Evolutionary conservation across 2,329 filamentous ascomycete species (phyloP).

Genomic region (Penicillium sp.): DNA sequence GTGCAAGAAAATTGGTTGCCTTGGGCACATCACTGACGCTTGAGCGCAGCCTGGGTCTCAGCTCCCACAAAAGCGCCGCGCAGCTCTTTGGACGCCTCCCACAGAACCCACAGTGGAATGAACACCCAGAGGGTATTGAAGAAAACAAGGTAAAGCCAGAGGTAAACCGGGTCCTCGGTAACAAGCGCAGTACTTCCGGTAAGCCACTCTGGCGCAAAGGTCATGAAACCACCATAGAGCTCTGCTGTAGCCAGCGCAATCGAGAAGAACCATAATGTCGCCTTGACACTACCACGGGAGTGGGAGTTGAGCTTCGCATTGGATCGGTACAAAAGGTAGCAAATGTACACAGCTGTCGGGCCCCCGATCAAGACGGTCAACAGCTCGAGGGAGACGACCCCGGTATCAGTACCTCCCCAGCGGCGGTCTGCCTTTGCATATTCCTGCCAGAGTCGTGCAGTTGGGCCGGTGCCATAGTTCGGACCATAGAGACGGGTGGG

Average conservation of each 20-base stretch:
- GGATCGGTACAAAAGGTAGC: slow-evolving; percentile 50
- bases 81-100: slow-evolving; percentile 52
- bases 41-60: slow-evolving; percentile 23
- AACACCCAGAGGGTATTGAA: slow-evolving; percentile 67
- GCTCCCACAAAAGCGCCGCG: slow-evolving; percentile 36
- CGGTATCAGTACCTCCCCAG: slow-evolving; percentile 62
- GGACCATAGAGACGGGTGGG: slow-evolving; percentile 60
- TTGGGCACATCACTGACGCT: slow-evolving; percentile 21
- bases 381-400: slow-evolving; percentile 60
- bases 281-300: slow-evolving; percentile 30
- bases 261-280: slow-evolving; percentile 58
- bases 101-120: slow-evolving; percentile 60
- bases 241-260: slow-evolving; percentile 63
- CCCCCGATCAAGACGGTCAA: slow-evolving; percentile 63
- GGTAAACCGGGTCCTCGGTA: slow-evolving; percentile 61
- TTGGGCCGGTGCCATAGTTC: slow-evolving; percentile 57
- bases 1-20: neutral
- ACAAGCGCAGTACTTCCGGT: slow-evolving; percentile 60
- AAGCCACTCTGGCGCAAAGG: slow-evolving; percentile 67
- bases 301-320: slow-evolving; percentile 15
- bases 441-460: slow-evolving; percentile 63
- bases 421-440: slow-evolving; percentile 65
- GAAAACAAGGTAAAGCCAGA: slow-evolving; percentile 65
- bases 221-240: slow-evolving; percentile 66
- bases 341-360: slow-evolving; percentile 60